Evolutionary conservation across 2,329 filamentous ascomycete genomes (phyloP).

Genomic region (Aphanocladium album): DNA sequence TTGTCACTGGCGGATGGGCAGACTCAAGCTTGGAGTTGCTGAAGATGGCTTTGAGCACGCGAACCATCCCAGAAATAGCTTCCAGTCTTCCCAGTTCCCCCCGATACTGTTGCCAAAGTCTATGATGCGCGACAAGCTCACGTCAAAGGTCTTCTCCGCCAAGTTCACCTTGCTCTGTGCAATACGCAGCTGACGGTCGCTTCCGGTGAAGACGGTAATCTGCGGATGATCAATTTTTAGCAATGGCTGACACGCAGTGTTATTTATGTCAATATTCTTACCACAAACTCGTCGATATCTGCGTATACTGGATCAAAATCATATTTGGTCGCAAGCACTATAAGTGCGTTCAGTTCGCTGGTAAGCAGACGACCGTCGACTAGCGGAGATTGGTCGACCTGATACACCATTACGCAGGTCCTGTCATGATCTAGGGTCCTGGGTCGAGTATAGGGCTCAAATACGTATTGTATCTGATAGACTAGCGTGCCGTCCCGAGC

Average conservation of each 20-base stretch:
- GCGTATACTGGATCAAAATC: neutral
- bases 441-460: neutral
- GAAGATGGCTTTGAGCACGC: neutral
- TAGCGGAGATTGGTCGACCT: neutral
- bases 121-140: neutral
- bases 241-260: neutral
- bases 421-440: neutral
- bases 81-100: neutral
- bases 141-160: neutral
- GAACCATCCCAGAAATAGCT: neutral
- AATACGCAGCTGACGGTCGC: neutral
- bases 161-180: neutral
- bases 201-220: neutral
- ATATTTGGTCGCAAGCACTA: neutral
- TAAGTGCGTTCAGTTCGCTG: conserved; percentile 1
- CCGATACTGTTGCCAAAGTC: neutral
- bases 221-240: neutral
- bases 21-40: too few species aligned
- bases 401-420: neutral
- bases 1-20: too few species aligned
- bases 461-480: neutral
- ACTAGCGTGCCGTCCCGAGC: too few species aligned
- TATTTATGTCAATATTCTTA: neutral
- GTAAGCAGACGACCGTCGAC: neutral
- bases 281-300: neutral